Conservation (phyloP, 2,329 filamentous ascomycete genomes). For the Arachnopeziza araneosa region DNA sequence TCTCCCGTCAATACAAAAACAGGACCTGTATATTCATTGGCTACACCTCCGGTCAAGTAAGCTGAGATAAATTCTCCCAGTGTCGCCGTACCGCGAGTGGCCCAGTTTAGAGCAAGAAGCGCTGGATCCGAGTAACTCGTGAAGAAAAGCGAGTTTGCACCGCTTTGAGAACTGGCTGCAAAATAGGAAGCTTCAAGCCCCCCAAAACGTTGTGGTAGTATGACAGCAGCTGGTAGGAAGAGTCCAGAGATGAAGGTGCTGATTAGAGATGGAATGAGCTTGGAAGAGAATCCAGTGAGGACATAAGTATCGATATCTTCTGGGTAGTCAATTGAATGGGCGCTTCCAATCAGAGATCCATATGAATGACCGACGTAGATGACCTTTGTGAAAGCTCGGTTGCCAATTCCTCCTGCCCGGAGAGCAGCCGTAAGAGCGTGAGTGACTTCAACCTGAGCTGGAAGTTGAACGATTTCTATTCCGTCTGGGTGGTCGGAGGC, state of each 20-base stretch:
- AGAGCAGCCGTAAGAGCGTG: constrained; percentile 17
- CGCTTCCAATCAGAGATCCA: constrained; percentile 23
- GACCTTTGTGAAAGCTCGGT: constrained; percentile 18
- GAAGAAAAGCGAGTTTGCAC: background rate
- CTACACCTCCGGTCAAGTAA: background rate
- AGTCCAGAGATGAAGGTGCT: background rate
- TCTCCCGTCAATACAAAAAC: constrained; percentile 16
- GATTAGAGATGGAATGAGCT: background rate
- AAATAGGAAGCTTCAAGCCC: background rate
- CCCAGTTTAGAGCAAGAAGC: background rate
- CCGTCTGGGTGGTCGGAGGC: constrained; percentile 21
- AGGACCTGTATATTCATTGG: constrained; percentile 5
- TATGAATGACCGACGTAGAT: constrained; percentile 26
- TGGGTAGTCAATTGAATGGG: constrained; percentile 22
- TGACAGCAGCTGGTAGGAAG: background rate
- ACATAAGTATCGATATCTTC: constrained; percentile 23
- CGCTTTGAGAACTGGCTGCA: background rate
- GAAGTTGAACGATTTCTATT: constrained; percentile 18
- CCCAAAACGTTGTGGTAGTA: background rate
- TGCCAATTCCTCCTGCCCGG: background rate
- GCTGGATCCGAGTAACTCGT: background rate
- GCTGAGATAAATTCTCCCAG: background rate
- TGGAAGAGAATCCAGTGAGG: constrained; percentile 22
- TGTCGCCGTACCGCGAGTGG: background rate
- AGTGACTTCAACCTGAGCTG: constrained; percentile 21